Evolutionary conservation across 169 alveolate genomes (phyloP), one percentile per base, ranked within the genome.

Genomic region (Fabrea salina): DNA sequence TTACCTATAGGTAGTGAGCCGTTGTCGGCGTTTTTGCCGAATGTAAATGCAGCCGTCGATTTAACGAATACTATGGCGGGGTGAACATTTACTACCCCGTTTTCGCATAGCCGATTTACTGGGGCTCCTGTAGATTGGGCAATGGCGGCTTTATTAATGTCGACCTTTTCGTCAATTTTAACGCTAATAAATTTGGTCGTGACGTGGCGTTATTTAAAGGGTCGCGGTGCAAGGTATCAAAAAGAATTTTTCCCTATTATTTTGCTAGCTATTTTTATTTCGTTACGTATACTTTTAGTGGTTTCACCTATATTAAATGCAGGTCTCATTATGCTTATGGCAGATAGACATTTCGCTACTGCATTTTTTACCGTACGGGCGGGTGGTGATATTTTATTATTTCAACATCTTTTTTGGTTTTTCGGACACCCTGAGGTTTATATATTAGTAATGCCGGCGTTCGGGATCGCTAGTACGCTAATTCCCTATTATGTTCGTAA

Each of bases 401-500:
- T 89, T 85, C 93, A 87, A 89, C 95, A 87, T 85, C 43, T 87
- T 32, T 87, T 89, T 47, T 87, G 93, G 91, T 88, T 87, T 58
- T 89, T 89, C 51, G 93, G 93, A 22, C 93, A 89, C 47, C 95
- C 93, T 8, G 93, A 89, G 80, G 93, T 87, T 19, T 87, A 89
- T 89, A 54, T 87, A 11, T 27, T 89, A 32, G 79, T 86, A 35
- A 44, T 88, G 22, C 93, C 93, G 32, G 95, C 80, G 33, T 86
- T 88, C 70, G 95, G 89, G 39, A 41, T 88, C 11, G 82, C 89
- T 11, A 87, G 92, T 39, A 71, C 83, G 19, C 54, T 89, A 13
- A 44, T 88, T 53, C 79, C 92, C 37, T 79, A 79, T 40, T 68
- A 61, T 59, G 44, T 86, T 27, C 67, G 79, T 6, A 80, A 86